Conservation (phyloP, 2,329 filamentous ascomycete species). For the Dryadomyces quercivorus region DNA sequence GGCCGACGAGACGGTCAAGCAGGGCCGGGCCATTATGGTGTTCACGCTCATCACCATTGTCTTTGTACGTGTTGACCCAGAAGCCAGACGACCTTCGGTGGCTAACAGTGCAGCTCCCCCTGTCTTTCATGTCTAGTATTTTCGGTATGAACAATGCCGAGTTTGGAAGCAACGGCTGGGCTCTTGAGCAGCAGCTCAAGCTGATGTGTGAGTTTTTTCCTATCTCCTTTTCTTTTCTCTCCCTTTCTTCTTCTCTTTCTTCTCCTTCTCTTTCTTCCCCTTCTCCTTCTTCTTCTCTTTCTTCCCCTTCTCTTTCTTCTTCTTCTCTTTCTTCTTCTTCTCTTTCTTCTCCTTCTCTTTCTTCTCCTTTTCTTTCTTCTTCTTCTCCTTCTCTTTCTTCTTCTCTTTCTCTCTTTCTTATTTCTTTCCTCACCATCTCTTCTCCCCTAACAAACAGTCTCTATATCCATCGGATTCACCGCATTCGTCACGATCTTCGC, state of each 20-base stretch:
- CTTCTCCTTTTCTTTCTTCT: background rate
- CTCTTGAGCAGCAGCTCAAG: background rate
- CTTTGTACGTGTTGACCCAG: slow-evolving; percentile 22
- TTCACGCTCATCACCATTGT: slow-evolving; percentile 34
- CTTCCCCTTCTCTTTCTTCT: background rate
- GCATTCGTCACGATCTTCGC: background rate
- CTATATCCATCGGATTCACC: slow-evolving; percentile 2
- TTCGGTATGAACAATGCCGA: slow-evolving; percentile 24
- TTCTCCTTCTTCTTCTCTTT: too few species aligned
- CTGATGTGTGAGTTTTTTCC: slow-evolving; percentile 15
- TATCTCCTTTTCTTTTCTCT: background rate
- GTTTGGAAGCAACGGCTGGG: background rate
- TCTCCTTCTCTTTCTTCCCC: background rate
- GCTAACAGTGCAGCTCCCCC: slow-evolving; percentile 17
- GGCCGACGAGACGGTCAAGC: slow-evolving; percentile 25
- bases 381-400: too few species aligned
- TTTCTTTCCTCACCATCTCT: background rate
- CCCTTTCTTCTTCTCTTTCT: too few species aligned
- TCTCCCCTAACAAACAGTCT: background rate
- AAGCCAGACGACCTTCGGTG: background rate
- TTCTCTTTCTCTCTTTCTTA: background rate
- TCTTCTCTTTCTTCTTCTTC: background rate
- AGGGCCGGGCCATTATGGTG: slow-evolving; percentile 30
- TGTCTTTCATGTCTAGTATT: slow-evolving; percentile 25
- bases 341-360: background rate